Evolutionary conservation across 1,139 yeast species (phyloP).

Genomic region (Magnusiomyces tetraspermus): DNA sequence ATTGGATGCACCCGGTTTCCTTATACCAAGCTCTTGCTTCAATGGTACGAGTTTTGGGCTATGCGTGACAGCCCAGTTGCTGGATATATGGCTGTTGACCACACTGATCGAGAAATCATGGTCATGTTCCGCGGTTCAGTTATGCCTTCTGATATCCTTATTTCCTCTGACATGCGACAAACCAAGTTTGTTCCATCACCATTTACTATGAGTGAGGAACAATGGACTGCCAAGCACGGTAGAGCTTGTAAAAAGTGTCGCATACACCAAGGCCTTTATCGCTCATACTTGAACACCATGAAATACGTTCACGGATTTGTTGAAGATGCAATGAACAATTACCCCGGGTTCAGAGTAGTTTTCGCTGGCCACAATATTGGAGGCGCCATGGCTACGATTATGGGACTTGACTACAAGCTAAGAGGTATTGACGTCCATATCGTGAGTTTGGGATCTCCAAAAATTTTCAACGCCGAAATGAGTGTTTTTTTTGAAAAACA

Average conservation of each 20-base stretch:
- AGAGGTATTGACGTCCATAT: constrained; percentile 46
- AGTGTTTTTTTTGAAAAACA: constrained; percentile 43
- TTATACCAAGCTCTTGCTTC: constrained; percentile 11
- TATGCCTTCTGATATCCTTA: constrained; percentile 47
- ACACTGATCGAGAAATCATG: constrained; percentile 32
- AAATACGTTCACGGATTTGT: constrained; percentile 31
- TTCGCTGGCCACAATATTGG: constrained; percentile 68
- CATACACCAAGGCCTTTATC: constrained; percentile 51
- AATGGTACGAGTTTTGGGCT: constrained; percentile 12
- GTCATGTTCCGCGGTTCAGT: constrained; percentile 51
- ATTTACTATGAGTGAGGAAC: constrained; percentile 29
- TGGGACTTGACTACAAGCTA: constrained; percentile 49
- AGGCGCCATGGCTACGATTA: constrained; percentile 54
- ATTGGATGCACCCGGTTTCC: constrained; percentile 17
- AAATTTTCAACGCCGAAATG: constrained; percentile 47
- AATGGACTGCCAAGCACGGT: constrained; percentile 18
- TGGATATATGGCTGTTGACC: constrained; percentile 38
- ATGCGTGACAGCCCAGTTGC: constrained; percentile 10
- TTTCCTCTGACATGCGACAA: constrained; percentile 1
- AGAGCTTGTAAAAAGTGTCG: constrained; percentile 40
- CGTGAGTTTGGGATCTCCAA: constrained; percentile 53
- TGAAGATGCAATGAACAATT: constrained; percentile 24
- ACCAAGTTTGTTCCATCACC: constrained; percentile 21
- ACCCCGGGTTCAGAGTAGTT: constrained; percentile 43
- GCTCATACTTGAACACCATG: constrained; percentile 30